These are phyloP conservation scores for Calocera cornea DNA, from an alignment of 768 basidiomycete genomes.

Conservation along the genomic window DNA sequence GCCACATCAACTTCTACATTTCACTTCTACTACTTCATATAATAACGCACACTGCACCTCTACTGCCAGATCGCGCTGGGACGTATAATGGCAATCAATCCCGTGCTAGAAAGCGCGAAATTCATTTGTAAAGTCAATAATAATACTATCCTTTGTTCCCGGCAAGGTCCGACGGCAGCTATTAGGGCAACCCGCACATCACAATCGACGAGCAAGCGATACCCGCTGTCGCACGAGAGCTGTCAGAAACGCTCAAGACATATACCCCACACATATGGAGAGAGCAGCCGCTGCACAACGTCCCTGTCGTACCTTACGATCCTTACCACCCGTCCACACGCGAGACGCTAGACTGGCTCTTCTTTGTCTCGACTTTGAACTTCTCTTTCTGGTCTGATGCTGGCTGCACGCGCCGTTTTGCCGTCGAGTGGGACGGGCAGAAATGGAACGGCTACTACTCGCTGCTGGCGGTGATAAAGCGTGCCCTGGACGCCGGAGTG, in stretches of 20 bases:
- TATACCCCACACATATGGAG: slow-evolving; percentile 77
- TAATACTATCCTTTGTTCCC: slow-evolving; percentile 18
- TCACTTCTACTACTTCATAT: not conserved
- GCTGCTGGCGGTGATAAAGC: slow-evolving; percentile 66
- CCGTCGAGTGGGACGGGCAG: slow-evolving; percentile 57
- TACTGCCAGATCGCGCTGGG: not conserved
- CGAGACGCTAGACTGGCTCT: slow-evolving; percentile 67
- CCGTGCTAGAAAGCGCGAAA: slow-evolving; percentile 45
- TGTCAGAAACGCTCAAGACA: slow-evolving; percentile 39
- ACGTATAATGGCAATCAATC: slow-evolving; percentile 29
- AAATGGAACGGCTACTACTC: slow-evolving; percentile 81
- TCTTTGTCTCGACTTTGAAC: slow-evolving; percentile 72
- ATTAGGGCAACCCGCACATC: slow-evolving; percentile 27
- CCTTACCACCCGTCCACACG: slow-evolving; percentile 40
- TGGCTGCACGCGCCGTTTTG: slow-evolving; percentile 46
- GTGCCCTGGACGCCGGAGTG: slow-evolving; percentile 62
- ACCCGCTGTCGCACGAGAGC: slow-evolving; percentile 35
- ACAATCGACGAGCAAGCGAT: slow-evolving; percentile 47
- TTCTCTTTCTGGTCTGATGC: slow-evolving; percentile 81
- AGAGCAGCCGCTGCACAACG: slow-evolving; percentile 58
- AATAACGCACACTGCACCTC: not conserved
- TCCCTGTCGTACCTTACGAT: slow-evolving; percentile 51
- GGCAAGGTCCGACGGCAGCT: not conserved
- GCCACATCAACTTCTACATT: not conserved
- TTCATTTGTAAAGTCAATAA: slow-evolving; percentile 35